These are phyloP conservation scores for Leptosphaerulina australis DNA, from an alignment of 2,329 filamentous ascomycete genomes.

Conservation along the genomic window DNA sequence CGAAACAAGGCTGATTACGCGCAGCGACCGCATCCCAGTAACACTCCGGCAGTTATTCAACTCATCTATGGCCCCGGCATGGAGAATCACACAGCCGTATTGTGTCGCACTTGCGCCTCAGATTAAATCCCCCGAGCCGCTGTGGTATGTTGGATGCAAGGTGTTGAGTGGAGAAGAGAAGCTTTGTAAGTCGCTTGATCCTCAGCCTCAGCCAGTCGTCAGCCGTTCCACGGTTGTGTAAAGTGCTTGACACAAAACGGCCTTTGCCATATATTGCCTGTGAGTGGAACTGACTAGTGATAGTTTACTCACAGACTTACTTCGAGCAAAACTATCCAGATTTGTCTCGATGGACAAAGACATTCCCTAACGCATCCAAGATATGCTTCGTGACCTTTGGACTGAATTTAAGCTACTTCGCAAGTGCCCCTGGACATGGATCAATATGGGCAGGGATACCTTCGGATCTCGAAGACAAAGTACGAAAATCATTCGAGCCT, in stretches of 20 bases:
- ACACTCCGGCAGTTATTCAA: slow-evolving; percentile 45
- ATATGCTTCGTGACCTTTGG: slow-evolving; percentile 44
- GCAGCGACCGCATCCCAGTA: slow-evolving; percentile 42
- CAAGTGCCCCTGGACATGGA: slow-evolving; percentile 37
- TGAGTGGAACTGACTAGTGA: slow-evolving; percentile 18
- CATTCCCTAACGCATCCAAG: slow-evolving; percentile 35
- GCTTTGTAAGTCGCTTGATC: slow-evolving; percentile 36
- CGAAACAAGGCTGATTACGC: slow-evolving; percentile 26
- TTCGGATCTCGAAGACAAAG: slow-evolving; percentile 39
- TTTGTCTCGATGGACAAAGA: slow-evolving; percentile 38
- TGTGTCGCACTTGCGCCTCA: slow-evolving; percentile 43
- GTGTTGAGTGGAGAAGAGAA: slow-evolving; percentile 44
- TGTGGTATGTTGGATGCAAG: slow-evolving; percentile 46
- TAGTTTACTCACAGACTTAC: slow-evolving; percentile 42
- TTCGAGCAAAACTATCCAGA: slow-evolving; percentile 43
- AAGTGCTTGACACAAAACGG: too few relatives aligned
- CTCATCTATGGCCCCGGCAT: slow-evolving; percentile 39
- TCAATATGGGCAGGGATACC: slow-evolving; percentile 46
- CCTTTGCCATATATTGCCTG: not conserved
- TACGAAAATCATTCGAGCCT: slow-evolving; percentile 42
- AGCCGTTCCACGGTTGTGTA: too few relatives aligned
- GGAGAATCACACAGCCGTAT: slow-evolving; percentile 43
- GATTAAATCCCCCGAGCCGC: slow-evolving; percentile 34
- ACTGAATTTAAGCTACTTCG: slow-evolving; percentile 40
- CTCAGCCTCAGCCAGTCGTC: slow-evolving; percentile 4